Conservation (phyloP, 2,329 filamentous ascomycete genomes). For the Cytospora piceicola region DNA sequence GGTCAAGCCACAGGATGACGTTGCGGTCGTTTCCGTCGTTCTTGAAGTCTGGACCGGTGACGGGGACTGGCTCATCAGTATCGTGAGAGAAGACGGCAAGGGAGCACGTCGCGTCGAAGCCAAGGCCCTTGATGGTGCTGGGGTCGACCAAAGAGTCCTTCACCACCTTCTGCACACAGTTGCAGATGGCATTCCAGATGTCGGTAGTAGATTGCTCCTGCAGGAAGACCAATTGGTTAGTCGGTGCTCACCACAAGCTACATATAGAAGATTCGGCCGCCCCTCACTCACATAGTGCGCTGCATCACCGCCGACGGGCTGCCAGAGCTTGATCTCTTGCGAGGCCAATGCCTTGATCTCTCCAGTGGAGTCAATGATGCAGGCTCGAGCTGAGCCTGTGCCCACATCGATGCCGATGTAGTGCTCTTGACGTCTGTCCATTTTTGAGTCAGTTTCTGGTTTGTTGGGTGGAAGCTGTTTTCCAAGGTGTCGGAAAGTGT, state of each 20-base stretch:
- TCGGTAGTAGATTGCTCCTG: conserved; percentile 96
- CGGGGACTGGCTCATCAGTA: conserved; percentile 87
- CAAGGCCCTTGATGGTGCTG: conserved; percentile 80
- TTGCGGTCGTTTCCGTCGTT: conserved; percentile 85
- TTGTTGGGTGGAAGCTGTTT: too few relatives aligned
- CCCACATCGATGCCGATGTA: conserved; percentile 93
- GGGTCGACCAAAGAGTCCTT: conserved; percentile 79
- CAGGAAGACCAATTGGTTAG: neutral
- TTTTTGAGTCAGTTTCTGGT: conserved; percentile 20
- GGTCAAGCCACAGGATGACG: conserved; percentile 96
- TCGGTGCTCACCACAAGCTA: neutral
- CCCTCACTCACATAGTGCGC: conserved; percentile 61
- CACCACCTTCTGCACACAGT: conserved; percentile 81
- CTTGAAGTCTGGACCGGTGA: conserved; percentile 85
- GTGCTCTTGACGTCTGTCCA: conserved; percentile 50
- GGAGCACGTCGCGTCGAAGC: conserved; percentile 98
- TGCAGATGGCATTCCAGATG: conserved; percentile 95
- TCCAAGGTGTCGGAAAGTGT: neutral
- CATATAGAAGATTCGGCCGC: too few relatives aligned
- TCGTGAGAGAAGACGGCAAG: conserved; percentile 87
- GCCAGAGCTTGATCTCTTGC: conserved; percentile 79
- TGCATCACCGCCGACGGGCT: conserved; percentile 68
- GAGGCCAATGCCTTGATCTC: conserved; percentile 80
- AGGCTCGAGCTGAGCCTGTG: conserved; percentile 92
- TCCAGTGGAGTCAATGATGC: conserved; percentile 89